A percentile compares a stretch with the other conserved stretches of the same genome.
Evolutionary conservation across 2,329 filamentous ascomycete species (phyloP).

Genomic region (Chrysoporthe deuterocubensis): DNA sequence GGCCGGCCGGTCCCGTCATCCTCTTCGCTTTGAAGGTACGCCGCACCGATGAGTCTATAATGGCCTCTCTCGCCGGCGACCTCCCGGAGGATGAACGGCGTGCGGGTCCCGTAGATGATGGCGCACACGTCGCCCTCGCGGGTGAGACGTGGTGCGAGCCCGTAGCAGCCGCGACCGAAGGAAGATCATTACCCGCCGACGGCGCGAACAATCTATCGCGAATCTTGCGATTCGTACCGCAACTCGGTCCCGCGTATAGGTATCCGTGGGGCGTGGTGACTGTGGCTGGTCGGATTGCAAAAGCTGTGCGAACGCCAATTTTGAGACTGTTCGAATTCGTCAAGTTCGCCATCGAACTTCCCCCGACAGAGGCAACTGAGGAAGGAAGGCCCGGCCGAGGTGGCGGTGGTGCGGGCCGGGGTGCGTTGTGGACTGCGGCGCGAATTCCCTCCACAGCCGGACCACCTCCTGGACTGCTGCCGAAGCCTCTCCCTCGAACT

Average conservation of each 20-base stretch:
- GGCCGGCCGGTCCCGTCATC: too few relatives aligned
- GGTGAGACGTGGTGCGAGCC: slow-evolving; percentile 30
- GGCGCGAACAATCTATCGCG: fast-evolving
- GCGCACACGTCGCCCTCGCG: slow-evolving; percentile 17
- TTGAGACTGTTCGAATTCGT: too few relatives aligned
- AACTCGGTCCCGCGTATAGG: neutral
- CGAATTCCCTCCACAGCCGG: slow-evolving; percentile 3
- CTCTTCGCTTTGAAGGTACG: neutral
- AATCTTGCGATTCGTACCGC: neutral
- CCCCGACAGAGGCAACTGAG: neutral
- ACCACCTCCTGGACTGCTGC: neutral
- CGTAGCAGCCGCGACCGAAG: slow-evolving; percentile 26
- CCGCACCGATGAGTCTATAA: slow-evolving; percentile 42
- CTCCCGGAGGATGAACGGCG: slow-evolving; percentile 17
- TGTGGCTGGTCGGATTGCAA: slow-evolving; percentile 8
- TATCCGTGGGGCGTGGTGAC: neutral
- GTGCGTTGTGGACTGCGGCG: neutral
- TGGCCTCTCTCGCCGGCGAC: slow-evolving; percentile 35
- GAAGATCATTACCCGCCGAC: neutral
- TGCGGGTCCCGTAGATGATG: slow-evolving; percentile 10
- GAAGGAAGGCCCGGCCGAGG: too few relatives aligned
- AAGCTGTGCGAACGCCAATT: neutral
- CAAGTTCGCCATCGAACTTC: fast-evolving
- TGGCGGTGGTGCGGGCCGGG: neutral
- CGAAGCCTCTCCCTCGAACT: neutral